Percentiles rank a stretch among this genome's conserved stretches.
Conservation (phyloP, 495 filamentous ascomycete species). For the Lophiotrema nucula region DNA sequence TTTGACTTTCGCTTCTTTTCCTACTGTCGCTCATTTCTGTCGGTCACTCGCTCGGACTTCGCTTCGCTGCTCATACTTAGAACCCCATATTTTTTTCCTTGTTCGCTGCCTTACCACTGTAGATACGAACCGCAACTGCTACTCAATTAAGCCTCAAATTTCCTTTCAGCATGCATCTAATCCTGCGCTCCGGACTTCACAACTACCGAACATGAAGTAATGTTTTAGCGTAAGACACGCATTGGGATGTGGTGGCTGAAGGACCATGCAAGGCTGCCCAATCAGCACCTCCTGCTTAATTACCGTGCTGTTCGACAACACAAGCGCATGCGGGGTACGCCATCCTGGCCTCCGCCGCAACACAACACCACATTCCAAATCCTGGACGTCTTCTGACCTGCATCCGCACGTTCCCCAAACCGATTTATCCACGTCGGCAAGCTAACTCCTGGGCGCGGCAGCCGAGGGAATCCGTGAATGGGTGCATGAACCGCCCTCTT, state of each 20-base stretch:
- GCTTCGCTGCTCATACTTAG: background rate
- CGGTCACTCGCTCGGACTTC: background rate
- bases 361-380: background rate
- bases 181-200: background rate
- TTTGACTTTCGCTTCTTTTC: background rate
- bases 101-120: background rate
- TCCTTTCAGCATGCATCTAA: background rate
- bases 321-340: background rate
- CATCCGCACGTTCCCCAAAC: background rate
- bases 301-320: background rate
- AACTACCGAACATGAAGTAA: too few species aligned
- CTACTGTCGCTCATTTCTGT: background rate
- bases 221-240: too few species aligned
- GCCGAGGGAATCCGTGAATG: background rate
- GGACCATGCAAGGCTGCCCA: background rate
- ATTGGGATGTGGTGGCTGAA: too few species aligned
- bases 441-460: background rate
- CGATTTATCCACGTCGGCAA: background rate
- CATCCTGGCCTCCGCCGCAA: background rate
- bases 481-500: background rate
- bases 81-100: background rate
- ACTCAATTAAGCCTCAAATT: background rate
- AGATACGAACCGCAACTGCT: background rate
- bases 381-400: background rate
- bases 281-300: background rate